Percentiles rank a stretch among this genome's conserved stretches.
phyloP scores from a whole-genome alignment of 208 protist genomes.

The Crithidia acanthocephali region DNA sequence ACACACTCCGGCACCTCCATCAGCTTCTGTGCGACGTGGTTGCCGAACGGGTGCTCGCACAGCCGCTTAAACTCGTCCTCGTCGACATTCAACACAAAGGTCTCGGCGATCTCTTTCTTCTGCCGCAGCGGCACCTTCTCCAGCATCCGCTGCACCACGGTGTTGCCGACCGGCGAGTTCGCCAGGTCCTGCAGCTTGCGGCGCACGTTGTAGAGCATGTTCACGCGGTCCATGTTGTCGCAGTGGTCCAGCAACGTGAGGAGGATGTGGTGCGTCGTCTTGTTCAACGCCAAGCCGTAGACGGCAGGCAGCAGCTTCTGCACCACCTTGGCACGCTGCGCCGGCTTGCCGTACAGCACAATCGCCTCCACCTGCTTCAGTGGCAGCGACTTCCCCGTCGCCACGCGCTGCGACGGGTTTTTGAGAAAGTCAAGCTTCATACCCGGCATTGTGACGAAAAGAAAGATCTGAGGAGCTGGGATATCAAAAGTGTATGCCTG shows the following conservation, averaged over 20 bases:
- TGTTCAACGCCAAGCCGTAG: constrained; percentile 80
- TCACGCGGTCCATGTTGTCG: constrained; percentile 78
- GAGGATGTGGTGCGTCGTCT: constrained; percentile 79
- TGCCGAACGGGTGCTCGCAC: constrained; percentile 86
- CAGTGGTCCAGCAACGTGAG: constrained; percentile 73
- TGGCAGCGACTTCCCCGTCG: constrained; percentile 80
- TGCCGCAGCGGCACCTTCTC: constrained; percentile 77
- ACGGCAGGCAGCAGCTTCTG: constrained; percentile 74
- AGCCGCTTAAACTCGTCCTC: constrained; percentile 73
- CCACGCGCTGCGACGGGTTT: constrained; percentile 83
- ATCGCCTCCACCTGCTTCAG: constrained; percentile 90
- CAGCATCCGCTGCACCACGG: constrained; percentile 80
- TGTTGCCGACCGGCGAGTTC: constrained; percentile 78
- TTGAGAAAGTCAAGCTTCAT: constrained; percentile 90
- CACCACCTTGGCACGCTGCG: constrained; percentile 84
- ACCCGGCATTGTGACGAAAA: constrained; percentile 39
- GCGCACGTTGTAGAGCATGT: constrained; percentile 84
- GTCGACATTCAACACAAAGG: constrained; percentile 81
- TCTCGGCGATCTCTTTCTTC: constrained; percentile 83
- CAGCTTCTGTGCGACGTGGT: constrained; percentile 88
- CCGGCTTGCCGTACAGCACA: constrained; percentile 81
- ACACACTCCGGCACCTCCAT: constrained; percentile 71
- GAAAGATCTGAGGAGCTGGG: neutral
- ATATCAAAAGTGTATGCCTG: no score
- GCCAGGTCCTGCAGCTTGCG: constrained; percentile 78